A percentile compares a stretch with the other conserved stretches of the same genome.
phyloP scores from a whole-genome alignment of 495 filamentous ascomycete species.

The Pyrenopolyporus hunteri region DNA sequence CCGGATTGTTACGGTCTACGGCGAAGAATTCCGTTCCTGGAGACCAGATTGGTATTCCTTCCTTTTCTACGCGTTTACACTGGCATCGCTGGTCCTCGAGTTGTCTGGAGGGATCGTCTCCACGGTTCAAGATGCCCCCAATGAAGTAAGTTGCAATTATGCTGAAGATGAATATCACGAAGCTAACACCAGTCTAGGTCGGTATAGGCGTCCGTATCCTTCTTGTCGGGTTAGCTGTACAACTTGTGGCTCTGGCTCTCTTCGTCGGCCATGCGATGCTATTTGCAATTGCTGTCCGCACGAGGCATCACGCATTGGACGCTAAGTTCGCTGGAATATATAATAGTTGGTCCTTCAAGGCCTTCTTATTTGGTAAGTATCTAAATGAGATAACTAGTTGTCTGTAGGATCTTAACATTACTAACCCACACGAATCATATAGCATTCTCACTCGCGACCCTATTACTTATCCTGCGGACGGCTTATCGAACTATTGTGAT shows the following conservation, averaged over 20 bases:
- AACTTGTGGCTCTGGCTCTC: constrained; percentile 41
- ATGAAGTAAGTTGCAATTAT: constrained; percentile 20
- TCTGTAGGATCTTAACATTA: background rate
- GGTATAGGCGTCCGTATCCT: constrained; percentile 43
- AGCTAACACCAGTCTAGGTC: constrained; percentile 39
- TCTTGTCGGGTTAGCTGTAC: constrained; percentile 47
- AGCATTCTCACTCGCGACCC: constrained; percentile 39
- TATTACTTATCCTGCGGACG: constrained; percentile 45
- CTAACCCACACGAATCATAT: constrained; percentile 18
- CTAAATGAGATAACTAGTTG: background rate
- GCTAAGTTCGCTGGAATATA: constrained; percentile 42
- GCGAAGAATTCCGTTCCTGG: constrained; percentile 40
- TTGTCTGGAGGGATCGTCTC: constrained; percentile 41
- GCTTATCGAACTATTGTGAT: constrained; percentile 41
- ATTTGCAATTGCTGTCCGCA: constrained; percentile 42
- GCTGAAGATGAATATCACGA: background rate
- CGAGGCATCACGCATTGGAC: constrained; percentile 43
- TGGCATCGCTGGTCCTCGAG: constrained; percentile 45
- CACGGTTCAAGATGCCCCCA: constrained; percentile 11
- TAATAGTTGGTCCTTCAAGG: constrained; percentile 42
- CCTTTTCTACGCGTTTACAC: constrained; percentile 41
- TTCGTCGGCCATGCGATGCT: constrained; percentile 42
- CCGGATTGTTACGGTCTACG: constrained; percentile 48
- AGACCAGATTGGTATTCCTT: constrained; percentile 43
- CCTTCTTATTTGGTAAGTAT: constrained; percentile 47